These are phyloP conservation scores for Coniferiporia weirii DNA, from an alignment of 1,284 basidiomycete genomes.

Conservation along the genomic window DNA sequence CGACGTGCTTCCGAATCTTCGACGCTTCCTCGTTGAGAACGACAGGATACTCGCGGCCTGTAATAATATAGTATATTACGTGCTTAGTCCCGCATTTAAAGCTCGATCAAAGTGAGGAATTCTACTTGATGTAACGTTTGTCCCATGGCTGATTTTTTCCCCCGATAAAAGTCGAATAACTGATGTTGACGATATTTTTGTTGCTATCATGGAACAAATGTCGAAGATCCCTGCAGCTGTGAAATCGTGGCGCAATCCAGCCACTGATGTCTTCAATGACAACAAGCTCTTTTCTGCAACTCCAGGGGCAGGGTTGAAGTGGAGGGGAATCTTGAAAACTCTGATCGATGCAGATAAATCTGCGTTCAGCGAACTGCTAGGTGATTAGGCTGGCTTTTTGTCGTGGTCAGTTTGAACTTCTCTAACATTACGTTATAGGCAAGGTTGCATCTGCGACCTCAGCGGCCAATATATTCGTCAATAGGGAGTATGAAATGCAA, in stretches of 20 bases:
- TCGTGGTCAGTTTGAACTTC: conserved; percentile 2
- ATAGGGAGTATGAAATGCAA: conserved; percentile 90
- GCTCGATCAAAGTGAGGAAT: conserved; percentile 54
- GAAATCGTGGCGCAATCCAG: conserved; percentile 81
- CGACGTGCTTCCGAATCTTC: conserved; percentile 70
- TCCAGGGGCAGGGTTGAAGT: conserved; percentile 52
- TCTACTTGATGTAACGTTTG: conserved; percentile 7
- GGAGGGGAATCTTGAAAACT: conserved; percentile 77
- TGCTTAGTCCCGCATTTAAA: conserved; percentile 78
- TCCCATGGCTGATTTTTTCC: not conserved
- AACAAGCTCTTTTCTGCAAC: conserved; percentile 80
- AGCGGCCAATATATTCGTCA: conserved; percentile 94
- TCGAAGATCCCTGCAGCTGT: conserved; percentile 71
- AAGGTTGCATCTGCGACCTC: conserved; percentile 84
- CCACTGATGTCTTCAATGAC: conserved; percentile 83
- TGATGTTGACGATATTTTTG: conserved; percentile 61
- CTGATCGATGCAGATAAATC: conserved; percentile 87
- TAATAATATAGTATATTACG: conserved; percentile 81
- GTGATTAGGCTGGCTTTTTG: conserved; percentile 37
- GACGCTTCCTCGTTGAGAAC: conserved; percentile 77
- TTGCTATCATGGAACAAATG: conserved; percentile 76
- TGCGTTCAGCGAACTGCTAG: conserved; percentile 77
- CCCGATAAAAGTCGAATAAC: conserved; percentile 43
- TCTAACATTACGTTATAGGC: conserved; percentile 36
- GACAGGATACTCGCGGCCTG: conserved; percentile 81